Conservation (phyloP, 306 rosid species). For the Prunus fruticosa region DNA sequence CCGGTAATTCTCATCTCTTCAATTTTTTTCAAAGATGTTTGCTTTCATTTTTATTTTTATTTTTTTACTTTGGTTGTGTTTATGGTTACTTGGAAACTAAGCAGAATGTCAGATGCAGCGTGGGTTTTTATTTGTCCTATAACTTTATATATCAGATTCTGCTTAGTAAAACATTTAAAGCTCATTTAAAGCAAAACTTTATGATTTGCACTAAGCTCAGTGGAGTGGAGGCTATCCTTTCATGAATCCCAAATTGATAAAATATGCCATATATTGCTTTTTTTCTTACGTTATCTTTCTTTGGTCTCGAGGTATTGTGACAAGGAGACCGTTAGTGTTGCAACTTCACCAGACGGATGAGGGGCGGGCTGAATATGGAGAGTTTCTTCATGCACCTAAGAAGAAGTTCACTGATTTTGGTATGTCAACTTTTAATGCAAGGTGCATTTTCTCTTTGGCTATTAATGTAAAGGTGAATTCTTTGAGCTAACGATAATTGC, state of each 20-base stretch:
- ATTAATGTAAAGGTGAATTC: neutral
- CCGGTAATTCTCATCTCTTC: slow-evolving; percentile 49
- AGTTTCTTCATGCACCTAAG: slow-evolving; percentile 91
- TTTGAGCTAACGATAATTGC: neutral
- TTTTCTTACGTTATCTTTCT: slow-evolving; percentile 2
- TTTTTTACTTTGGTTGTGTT: neutral
- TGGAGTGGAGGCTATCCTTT: neutral
- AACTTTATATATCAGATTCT: neutral
- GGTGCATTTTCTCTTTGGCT: slow-evolving; percentile 8
- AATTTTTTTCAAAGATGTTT: neutral
- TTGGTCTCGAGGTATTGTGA: slow-evolving; percentile 72
- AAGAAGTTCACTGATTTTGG: slow-evolving; percentile 81
- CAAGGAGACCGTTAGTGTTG: slow-evolving; percentile 90
- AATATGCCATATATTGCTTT: neutral
- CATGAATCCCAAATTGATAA: neutral
- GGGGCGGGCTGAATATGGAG: slow-evolving; percentile 83
- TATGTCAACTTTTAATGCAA: slow-evolving; percentile 25
- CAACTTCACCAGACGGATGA: slow-evolving; percentile 84
- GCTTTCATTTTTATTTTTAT: neutral
- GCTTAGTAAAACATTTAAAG: neutral
- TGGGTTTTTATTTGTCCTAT: neutral
- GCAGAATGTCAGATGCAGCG: neutral
- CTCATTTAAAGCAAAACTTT: neutral
- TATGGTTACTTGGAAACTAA: neutral
- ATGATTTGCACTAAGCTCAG: slow-evolving; percentile 5